Percentiles rank a stretch among this genome's conserved stretches.
Evolutionary conservation across 306 rosid genomes (phyloP).

Genomic region (Senna tora): DNA sequence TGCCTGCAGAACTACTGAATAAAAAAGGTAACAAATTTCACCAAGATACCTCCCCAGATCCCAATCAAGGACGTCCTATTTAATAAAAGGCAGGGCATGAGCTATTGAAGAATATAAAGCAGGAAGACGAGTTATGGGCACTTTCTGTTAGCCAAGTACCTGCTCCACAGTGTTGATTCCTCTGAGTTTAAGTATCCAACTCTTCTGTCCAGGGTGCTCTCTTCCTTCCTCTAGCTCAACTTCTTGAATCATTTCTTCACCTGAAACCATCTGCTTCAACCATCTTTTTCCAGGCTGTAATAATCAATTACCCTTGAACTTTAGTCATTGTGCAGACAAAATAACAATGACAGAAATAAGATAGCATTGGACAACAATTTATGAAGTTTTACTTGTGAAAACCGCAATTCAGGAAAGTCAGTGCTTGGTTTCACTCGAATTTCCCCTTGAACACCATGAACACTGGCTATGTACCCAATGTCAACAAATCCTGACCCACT

Average conservation of each 20-base stretch:
- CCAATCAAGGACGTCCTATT: not conserved
- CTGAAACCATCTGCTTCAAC: constrained; percentile 65
- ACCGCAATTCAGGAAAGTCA: constrained; percentile 84
- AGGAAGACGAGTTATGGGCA: not conserved
- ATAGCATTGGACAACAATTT: not conserved
- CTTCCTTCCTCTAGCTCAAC: constrained; percentile 87
- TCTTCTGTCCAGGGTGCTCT: constrained; percentile 78
- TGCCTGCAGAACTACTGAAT: not conserved
- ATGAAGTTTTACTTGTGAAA: constrained; percentile 58
- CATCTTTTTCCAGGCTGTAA: constrained; percentile 87
- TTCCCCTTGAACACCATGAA: constrained; percentile 85
- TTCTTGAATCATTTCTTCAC: constrained; percentile 62
- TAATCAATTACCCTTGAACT: not conserved
- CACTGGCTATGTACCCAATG: constrained; percentile 72
- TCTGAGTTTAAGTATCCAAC: constrained; percentile 80
- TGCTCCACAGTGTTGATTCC: constrained; percentile 75
- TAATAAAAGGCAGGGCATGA: not conserved
- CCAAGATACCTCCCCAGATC: constrained; percentile 3
- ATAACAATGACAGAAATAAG: not conserved
- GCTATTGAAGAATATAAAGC: not conserved
- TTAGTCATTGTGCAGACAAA: constrained; percentile 12
- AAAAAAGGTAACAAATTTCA: constrained; percentile 4
- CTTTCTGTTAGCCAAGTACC: constrained; percentile 39
- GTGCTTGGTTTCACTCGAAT: constrained; percentile 74
- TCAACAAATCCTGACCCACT: constrained; percentile 53